These are phyloP conservation scores for Rhizophagus clarus DNA, from an alignment of 192 early-diverging fungal genomes.

Conservation along the genomic window DNA sequence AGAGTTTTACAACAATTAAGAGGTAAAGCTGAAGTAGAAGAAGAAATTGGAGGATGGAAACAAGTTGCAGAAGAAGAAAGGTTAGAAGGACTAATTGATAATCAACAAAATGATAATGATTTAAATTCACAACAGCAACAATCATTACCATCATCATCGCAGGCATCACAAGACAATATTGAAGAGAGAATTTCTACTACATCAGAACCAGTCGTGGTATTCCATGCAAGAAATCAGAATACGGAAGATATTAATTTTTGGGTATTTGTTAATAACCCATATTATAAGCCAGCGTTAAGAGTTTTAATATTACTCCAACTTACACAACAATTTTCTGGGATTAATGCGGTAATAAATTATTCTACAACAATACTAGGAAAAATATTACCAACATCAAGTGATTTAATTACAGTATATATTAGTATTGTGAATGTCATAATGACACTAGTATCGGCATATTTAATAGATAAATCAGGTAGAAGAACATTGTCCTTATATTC, in stretches of 20 bases:
- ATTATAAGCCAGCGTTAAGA: conserved; percentile 66
- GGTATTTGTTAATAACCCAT: conserved; percentile 45
- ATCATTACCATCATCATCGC: conserved; percentile 24
- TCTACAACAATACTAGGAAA: conserved; percentile 72
- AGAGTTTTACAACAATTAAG: conserved; percentile 57
- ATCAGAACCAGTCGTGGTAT: conserved; percentile 12
- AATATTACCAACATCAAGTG: conserved; percentile 63
- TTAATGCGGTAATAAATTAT: conserved; percentile 89
- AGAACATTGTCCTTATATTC: conserved; percentile 69
- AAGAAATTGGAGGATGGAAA: conserved; percentile 56
- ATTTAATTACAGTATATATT: conserved; percentile 78
- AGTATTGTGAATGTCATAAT: conserved; percentile 73
- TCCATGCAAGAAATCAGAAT: conserved; percentile 24
- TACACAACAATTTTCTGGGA: conserved; percentile 87
- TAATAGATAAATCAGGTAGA: conserved; percentile 79
- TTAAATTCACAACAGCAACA: conserved; percentile 31
- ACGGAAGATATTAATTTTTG: conserved; percentile 36
- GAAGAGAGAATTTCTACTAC: not conserved
- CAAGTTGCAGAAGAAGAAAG: conserved; percentile 34
- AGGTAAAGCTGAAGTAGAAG: conserved; percentile 51
- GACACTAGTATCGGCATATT: conserved; percentile 68
- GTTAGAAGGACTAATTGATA: conserved; percentile 19
- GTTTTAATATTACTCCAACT: conserved; percentile 72
- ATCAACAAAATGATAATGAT: conserved; percentile 17
- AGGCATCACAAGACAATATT: conserved; percentile 24